Evolutionary conservation across 352 stramenopile species (phyloP).

Genomic region (Phytophthora vignae): DNA sequence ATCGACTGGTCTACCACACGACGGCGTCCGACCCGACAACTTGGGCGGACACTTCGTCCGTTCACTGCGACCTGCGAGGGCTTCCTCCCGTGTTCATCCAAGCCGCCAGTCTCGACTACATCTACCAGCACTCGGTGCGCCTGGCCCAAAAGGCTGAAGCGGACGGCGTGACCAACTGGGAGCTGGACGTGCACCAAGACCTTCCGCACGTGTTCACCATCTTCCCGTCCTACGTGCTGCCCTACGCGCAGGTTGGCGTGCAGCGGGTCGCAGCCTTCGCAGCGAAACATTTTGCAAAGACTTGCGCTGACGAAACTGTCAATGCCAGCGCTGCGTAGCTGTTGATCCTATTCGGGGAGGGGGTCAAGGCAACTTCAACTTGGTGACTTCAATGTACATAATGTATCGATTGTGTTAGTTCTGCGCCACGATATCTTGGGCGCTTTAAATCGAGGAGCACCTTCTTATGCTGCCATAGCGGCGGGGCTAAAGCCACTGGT

Average conservation of each 20-base stretch:
- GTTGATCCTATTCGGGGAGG: not conserved
- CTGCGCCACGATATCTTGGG: not conserved
- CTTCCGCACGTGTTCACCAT: constrained; percentile 54
- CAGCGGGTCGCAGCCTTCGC: constrained; percentile 45
- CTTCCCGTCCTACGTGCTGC: constrained; percentile 49
- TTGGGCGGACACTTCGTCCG: constrained; percentile 42
- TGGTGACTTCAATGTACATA: constrained; percentile 6
- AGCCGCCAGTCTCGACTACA: constrained; percentile 45
- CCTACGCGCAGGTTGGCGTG: constrained; percentile 44
- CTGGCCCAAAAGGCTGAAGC: constrained; percentile 44
- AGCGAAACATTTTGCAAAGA: constrained; percentile 37
- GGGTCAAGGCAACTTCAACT: not conserved
- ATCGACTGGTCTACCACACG: constrained; percentile 31
- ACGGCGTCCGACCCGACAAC: constrained; percentile 27
- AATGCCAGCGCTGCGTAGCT: constrained; percentile 21
- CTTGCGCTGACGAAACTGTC: not conserved
- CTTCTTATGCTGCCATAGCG: constrained; percentile 36
- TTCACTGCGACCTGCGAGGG: constrained; percentile 44
- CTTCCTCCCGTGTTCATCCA: constrained; percentile 57
- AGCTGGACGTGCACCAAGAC: constrained; percentile 49
- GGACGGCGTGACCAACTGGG: constrained; percentile 51
- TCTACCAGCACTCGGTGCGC: constrained; percentile 47
- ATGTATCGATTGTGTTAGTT: constrained; percentile 1
- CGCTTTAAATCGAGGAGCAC: constrained; percentile 2
- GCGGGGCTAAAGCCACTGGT: constrained; percentile 24